Percentiles rank a stretch among this genome's conserved stretches.
Conservation (phyloP, 106 monocot genomes). For the Phalaenopsis equestris region DNA sequence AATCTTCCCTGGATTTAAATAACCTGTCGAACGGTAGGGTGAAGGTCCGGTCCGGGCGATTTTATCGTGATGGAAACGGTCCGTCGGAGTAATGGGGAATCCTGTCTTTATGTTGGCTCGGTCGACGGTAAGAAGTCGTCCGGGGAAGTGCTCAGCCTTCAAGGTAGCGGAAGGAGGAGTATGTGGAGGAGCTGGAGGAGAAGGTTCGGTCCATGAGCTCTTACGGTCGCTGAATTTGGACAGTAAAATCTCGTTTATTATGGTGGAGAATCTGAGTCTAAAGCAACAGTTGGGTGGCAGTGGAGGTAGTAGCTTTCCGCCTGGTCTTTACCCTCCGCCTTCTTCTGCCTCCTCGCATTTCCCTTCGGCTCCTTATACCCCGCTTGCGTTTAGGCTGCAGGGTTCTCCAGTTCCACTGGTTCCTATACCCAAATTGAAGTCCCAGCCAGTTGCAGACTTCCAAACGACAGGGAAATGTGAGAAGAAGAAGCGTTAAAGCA, state of each 20-base stretch:
- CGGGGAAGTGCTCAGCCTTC: slow-evolving; percentile 76
- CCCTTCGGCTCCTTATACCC: slow-evolving; percentile 16
- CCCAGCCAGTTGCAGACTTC: slow-evolving; percentile 34
- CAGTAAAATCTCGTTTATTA: slow-evolving; percentile 44
- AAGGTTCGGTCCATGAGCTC: slow-evolving; percentile 55
- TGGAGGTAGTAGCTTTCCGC: neutral
- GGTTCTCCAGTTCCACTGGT: slow-evolving; percentile 59
- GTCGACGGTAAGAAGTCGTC: too few relatives aligned
- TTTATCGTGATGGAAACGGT: too few relatives aligned
- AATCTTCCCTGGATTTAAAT: too few relatives aligned
- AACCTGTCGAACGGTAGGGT: too few relatives aligned
- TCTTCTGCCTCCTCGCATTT: slow-evolving; percentile 12
- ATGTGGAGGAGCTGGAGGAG: slow-evolving; percentile 65
- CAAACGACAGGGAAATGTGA: slow-evolving; percentile 36
- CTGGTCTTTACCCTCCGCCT: neutral
- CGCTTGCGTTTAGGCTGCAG: slow-evolving; percentile 42
- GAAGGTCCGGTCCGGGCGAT: too few relatives aligned
- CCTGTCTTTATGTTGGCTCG: too few relatives aligned
- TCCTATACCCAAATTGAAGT: slow-evolving; percentile 71
- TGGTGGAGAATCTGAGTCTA: slow-evolving; percentile 52
- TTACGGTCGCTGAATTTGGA: slow-evolving; percentile 59
- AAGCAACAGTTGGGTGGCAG: slow-evolving; percentile 35
- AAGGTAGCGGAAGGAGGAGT: slow-evolving; percentile 67
- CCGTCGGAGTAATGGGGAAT: too few relatives aligned
- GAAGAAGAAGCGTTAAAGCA: slow-evolving; percentile 33